These are phyloP conservation scores for Starmerella potacharoeniae DNA, from an alignment of 805 yeast genomes.

Conservation along the genomic window DNA sequence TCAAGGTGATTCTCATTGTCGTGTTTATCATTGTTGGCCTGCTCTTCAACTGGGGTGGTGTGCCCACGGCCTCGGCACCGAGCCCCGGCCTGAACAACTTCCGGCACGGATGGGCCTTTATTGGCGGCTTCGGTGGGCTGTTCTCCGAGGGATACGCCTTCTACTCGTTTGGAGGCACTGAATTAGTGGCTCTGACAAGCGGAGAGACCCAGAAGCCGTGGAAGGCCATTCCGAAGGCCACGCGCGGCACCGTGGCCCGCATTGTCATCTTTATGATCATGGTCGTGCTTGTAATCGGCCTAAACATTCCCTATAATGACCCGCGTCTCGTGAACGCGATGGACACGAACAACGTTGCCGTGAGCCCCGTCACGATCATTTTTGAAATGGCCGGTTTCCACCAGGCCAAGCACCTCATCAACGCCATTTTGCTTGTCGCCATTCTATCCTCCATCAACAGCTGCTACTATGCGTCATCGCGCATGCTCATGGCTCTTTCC, in stretches of 20 bases:
- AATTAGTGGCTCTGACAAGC: conserved; percentile 44
- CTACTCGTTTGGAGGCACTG: conserved; percentile 45
- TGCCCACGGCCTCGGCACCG: conserved; percentile 41
- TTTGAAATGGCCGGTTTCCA: conserved; percentile 40
- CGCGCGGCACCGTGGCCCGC: conserved; percentile 42
- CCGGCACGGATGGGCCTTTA: conserved; percentile 21
- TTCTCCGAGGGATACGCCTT: conserved; percentile 40
- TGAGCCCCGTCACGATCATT: conserved; percentile 40
- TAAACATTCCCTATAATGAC: conserved; percentile 44
- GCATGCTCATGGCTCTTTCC: conserved; percentile 50
- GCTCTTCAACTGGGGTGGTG: conserved; percentile 43
- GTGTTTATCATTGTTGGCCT: conserved; percentile 51
- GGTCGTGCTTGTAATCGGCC: conserved; percentile 42
- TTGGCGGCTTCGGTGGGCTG: conserved; percentile 24
- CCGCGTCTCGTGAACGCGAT: conserved; percentile 32
- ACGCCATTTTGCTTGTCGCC: conserved; percentile 49
- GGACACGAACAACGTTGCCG: conserved; percentile 41
- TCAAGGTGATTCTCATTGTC: conserved; percentile 53
- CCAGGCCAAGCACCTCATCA: conserved; percentile 38
- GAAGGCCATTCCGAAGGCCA: conserved; percentile 45
- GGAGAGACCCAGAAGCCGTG: conserved; percentile 49
- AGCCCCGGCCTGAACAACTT: conserved; percentile 36
- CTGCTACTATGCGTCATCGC: conserved; percentile 50
- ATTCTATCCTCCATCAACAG: conserved; percentile 55
- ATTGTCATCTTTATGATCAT: conserved; percentile 42